These are phyloP conservation scores for Xylariales sp. DNA, from an alignment of 2,329 filamentous ascomycete genomes.

Conservation along the genomic window DNA sequence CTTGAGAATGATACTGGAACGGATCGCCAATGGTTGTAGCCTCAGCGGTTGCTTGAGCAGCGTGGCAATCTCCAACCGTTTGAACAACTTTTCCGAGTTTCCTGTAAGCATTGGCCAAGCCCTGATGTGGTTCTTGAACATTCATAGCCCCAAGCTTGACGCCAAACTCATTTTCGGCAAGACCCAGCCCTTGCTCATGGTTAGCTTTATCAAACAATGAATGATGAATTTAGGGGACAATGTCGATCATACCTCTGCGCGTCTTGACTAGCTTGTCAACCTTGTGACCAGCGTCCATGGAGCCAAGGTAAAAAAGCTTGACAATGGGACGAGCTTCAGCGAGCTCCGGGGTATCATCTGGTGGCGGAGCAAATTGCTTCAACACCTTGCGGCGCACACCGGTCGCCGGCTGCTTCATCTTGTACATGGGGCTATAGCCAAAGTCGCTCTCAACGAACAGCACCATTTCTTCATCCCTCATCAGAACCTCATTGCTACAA, in stretches of 20 bases:
- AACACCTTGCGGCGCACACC: conserved; percentile 91
- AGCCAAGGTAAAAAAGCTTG: conserved; percentile 91
- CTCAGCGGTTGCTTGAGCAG: conserved; percentile 93
- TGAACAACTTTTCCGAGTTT: conserved; percentile 94
- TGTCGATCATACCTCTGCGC: conserved; percentile 74
- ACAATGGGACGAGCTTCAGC: conserved; percentile 85
- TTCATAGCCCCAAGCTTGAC: conserved; percentile 84
- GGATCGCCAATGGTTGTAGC: conserved; percentile 92
- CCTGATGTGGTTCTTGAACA: conserved; percentile 84
- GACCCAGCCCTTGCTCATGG: conserved; percentile 68
- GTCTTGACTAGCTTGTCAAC: conserved; percentile 91
- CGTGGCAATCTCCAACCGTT: conserved; percentile 90
- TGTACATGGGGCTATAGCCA: conserved; percentile 91
- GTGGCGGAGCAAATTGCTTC: conserved; percentile 96
- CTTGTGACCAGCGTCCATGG: conserved; percentile 97
- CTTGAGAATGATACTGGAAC: conserved; percentile 89
- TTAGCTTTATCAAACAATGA: too few species aligned
- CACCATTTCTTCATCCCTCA: conserved; percentile 94
- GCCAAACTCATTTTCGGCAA: conserved; percentile 89
- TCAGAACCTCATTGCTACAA: conserved; percentile 85
- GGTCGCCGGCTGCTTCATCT: conserved; percentile 94
- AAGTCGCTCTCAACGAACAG: conserved; percentile 99
- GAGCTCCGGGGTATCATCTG: conserved; percentile 93
- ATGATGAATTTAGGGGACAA: too few species aligned
- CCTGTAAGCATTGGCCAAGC: conserved; percentile 83